Percentiles rank a stretch among this genome's conserved stretches.
Conservation (phyloP, 352 stramenopile species). For the Globisporangium recalcitrans region DNA sequence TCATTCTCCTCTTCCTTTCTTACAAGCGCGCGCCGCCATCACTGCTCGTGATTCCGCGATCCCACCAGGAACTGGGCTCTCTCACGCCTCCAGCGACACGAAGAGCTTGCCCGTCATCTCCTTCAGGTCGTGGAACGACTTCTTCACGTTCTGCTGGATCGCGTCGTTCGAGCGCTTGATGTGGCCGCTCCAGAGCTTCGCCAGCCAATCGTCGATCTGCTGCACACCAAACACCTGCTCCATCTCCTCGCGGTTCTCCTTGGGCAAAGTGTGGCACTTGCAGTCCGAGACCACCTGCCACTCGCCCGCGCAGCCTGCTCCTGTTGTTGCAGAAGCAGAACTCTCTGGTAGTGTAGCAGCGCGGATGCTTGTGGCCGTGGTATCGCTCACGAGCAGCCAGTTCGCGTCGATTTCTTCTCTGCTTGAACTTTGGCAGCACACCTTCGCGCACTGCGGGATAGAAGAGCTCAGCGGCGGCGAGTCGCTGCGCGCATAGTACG, state of each 20-base stretch:
- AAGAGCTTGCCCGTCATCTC: slow-evolving; percentile 54
- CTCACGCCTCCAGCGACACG: slow-evolving; percentile 20
- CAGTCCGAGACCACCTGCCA: slow-evolving; percentile 75
- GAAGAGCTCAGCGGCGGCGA: slow-evolving; percentile 16
- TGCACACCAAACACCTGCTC: slow-evolving; percentile 45
- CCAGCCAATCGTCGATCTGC: slow-evolving; percentile 66
- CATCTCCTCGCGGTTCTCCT: slow-evolving; percentile 61
- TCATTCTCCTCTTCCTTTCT: not conserved
- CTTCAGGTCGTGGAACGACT: slow-evolving; percentile 51
- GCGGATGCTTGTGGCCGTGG: slow-evolving; percentile 37
- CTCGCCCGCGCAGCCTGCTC: slow-evolving; percentile 20
- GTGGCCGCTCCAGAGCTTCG: slow-evolving; percentile 44
- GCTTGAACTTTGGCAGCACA: slow-evolving; percentile 56
- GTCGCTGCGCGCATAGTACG: slow-evolving; percentile 55
- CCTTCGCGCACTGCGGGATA: slow-evolving; percentile 39
- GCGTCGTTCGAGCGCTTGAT: slow-evolving; percentile 21
- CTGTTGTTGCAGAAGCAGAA: not conserved
- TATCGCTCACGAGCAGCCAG: slow-evolving; percentile 70
- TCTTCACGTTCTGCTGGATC: slow-evolving; percentile 48
- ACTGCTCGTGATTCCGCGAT: not conserved
- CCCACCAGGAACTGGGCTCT: not conserved
- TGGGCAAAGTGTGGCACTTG: slow-evolving; percentile 47
- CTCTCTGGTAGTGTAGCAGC: slow-evolving; percentile 2
- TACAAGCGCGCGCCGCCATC: not conserved
- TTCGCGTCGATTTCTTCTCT: slow-evolving; percentile 83